Evolutionary conservation across 768 basidiomycete genomes (phyloP).

Genomic region (Leccinum arenicola): DNA sequence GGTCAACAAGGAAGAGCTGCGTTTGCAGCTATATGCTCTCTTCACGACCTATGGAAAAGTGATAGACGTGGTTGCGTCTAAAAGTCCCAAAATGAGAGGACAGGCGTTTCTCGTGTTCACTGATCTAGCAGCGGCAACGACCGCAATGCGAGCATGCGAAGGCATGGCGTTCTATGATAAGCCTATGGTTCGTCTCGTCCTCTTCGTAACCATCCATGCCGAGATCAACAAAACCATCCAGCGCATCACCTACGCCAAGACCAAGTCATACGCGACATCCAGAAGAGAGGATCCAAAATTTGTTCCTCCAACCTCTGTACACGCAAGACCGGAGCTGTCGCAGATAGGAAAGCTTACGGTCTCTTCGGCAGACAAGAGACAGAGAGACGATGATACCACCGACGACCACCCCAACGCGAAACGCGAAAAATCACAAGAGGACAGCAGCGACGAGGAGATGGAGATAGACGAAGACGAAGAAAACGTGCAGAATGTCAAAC

Average conservation of each 20-base stretch:
- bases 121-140: conserved; percentile 86
- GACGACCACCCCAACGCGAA: conserved; percentile 59
- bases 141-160: conserved; percentile 89
- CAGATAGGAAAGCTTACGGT: conserved; percentile 39
- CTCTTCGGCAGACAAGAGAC: conserved; percentile 54
- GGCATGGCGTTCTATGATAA: conserved; percentile 94
- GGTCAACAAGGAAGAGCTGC: conserved; percentile 87
- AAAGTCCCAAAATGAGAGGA: conserved; percentile 81
- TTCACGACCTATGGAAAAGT: conserved; percentile 94
- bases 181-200: conserved; percentile 64
- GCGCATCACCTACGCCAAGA: conserved; percentile 90
- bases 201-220: background rate
- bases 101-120: conserved; percentile 96
- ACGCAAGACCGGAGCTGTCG: conserved; percentile 48
- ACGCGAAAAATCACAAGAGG: conserved; percentile 64
- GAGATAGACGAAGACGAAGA: conserved; percentile 92
- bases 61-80: conserved; percentile 90
- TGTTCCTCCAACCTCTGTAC: conserved; percentile 64
- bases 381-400: conserved; percentile 57
- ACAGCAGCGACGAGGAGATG: conserved; percentile 79
- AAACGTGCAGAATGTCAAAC: conserved; percentile 37
- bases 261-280: conserved; percentile 83
- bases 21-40: conserved; percentile 76
- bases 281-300: conserved; percentile 79
- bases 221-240: conserved; percentile 33